A percentile compares a stretch with the other conserved stretches of the same genome.
phyloP scores from a whole-genome alignment of 2,329 filamentous ascomycete species.

The Fusarium foetens region DNA sequence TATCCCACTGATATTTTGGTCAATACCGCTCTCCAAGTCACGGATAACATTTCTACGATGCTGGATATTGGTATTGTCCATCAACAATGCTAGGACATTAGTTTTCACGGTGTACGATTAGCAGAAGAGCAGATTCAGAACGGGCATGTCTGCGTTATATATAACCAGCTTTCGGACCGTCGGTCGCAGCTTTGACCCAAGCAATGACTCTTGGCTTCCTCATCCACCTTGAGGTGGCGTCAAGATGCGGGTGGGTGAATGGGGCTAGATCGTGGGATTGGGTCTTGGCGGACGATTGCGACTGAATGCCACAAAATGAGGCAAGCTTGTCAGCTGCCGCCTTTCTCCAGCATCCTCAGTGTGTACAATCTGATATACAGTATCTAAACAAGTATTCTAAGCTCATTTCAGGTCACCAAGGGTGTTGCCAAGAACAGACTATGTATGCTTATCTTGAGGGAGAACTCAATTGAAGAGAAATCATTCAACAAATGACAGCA shows the following conservation, averaged over 20 bases:
- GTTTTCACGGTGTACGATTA: not conserved
- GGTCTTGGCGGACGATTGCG: conserved; percentile 41
- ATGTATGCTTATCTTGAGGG: not conserved
- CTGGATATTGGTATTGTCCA: not conserved
- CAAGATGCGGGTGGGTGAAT: conserved; percentile 15
- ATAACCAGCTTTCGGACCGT: conserved; percentile 24
- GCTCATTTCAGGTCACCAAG: conserved; percentile 9
- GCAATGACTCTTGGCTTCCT: conserved; percentile 17
- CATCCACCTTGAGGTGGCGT: conserved; percentile 9
- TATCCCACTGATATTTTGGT: not conserved
- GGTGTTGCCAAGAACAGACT: not conserved
- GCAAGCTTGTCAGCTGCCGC: conserved; percentile 20
- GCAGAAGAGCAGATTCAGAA: not conserved
- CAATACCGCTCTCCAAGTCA: not conserved
- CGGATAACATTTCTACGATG: not conserved
- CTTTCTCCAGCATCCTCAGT: not conserved
- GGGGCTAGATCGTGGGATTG: conserved; percentile 26
- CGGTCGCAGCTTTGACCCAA: conserved; percentile 1
- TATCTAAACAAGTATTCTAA: not conserved
- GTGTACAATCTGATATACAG: not conserved
- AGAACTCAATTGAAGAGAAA: not conserved
- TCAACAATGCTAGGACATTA: not conserved
- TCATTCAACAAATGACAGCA: not conserved
- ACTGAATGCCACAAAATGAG: conserved; percentile 38
- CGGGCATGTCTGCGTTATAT: not conserved